These are phyloP conservation scores for Backusella morwellensis DNA, from an alignment of 192 early-diverging fungal genomes.

Conservation along the genomic window DNA sequence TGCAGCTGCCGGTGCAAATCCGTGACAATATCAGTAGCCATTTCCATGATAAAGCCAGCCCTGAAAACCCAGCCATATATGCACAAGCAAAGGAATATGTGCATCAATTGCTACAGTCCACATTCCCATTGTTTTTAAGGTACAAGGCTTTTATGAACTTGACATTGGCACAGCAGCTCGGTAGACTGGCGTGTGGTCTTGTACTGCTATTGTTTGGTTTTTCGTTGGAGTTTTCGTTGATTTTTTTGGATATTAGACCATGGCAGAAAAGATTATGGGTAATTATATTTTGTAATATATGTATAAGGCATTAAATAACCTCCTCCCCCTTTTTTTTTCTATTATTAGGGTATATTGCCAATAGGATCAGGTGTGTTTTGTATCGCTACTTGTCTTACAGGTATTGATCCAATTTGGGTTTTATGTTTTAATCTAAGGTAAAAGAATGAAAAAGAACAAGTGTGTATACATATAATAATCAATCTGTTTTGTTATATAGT, in stretches of 20 bases:
- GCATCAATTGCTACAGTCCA: conserved; percentile 44
- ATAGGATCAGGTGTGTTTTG: conserved; percentile 35
- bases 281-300: conserved; percentile 9
- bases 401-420: conserved; percentile 39
- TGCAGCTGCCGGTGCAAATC: conserved; percentile 36
- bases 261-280: conserved; percentile 54
- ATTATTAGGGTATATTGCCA: conserved; percentile 35
- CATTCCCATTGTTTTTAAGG: conserved; percentile 52
- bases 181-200: conserved; percentile 44
- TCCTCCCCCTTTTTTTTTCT: background rate
- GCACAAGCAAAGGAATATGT: conserved; percentile 51
- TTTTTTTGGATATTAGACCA: conserved; percentile 51
- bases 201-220: conserved; percentile 52
- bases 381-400: conserved; percentile 28
- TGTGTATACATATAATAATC: background rate
- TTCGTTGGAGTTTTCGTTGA: conserved; percentile 47
- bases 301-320: background rate
- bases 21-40: conserved; percentile 25
- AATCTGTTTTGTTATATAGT: conserved; percentile 13
- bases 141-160: conserved; percentile 55
- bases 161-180: conserved; percentile 42
- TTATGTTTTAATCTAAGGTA: conserved; percentile 36
- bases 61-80: conserved; percentile 49
- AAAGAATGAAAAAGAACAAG: background rate
- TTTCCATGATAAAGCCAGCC: conserved; percentile 16